Conservation (phyloP, 768 basidiomycete genomes). For the Rhizopogon vulgaris region DNA sequence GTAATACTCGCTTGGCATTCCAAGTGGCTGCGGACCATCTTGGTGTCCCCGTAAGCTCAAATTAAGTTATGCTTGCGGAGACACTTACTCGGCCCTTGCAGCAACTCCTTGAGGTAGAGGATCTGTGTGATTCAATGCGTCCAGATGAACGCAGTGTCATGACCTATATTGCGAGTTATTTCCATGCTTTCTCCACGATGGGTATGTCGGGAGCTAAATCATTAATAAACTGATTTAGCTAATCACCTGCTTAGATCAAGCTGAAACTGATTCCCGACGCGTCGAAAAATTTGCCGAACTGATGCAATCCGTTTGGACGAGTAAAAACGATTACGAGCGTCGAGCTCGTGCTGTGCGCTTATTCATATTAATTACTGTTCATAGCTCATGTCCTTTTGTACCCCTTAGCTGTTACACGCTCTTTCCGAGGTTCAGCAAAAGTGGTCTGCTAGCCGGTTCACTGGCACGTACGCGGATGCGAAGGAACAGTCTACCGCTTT, state of each 20-base stretch:
- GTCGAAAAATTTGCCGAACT: slow-evolving; percentile 96
- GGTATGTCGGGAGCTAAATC: slow-evolving; percentile 41
- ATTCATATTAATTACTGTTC: neutral
- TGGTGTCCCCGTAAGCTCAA: slow-evolving; percentile 73
- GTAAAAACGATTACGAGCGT: slow-evolving; percentile 87
- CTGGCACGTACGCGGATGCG: slow-evolving; percentile 75
- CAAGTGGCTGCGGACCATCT: slow-evolving; percentile 81
- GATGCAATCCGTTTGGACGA: slow-evolving; percentile 88
- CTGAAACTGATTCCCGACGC: slow-evolving; percentile 87
- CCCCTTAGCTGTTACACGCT: slow-evolving; percentile 53
- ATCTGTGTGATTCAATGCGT: slow-evolving; percentile 79
- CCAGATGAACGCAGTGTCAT: slow-evolving; percentile 97
- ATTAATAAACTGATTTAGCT: neutral
- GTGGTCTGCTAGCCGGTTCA: slow-evolving; percentile 65
- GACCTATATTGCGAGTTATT: slow-evolving; percentile 96
- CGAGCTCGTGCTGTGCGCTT: slow-evolving; percentile 62
- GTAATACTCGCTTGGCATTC: slow-evolving; percentile 86
- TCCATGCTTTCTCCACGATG: slow-evolving; percentile 97
- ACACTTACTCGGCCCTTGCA: slow-evolving; percentile 22
- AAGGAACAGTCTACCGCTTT: slow-evolving; percentile 71
- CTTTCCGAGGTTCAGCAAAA: slow-evolving; percentile 59
- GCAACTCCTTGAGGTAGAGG: slow-evolving; percentile 95
- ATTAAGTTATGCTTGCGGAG: neutral
- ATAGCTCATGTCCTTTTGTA: neutral
- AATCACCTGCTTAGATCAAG: slow-evolving; percentile 59